Evolutionary conservation across 192 early-diverging fungal species (phyloP), one percentile per base, ranked within the genome.

Genomic region (Gryganskiella cystojenkinii): DNA sequence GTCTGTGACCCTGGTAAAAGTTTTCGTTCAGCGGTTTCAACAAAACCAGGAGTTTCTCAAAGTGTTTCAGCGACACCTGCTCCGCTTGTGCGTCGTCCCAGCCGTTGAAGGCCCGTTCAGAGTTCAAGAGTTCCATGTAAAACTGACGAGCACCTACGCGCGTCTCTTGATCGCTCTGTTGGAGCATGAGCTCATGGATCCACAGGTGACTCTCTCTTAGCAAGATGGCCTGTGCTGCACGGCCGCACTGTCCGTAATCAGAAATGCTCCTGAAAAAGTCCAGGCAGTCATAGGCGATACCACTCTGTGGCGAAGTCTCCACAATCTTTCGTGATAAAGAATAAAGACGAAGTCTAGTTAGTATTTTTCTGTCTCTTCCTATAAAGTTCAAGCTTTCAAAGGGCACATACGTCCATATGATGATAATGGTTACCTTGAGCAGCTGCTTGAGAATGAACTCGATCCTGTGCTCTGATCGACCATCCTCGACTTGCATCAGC

Each of bases 31-130:
- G 22, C 6, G 28, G 30, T 19, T 56, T 61, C 66, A 78, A 37
- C 19, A 78, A 15, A 17, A 69, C 57, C 50, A 78, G 43, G 0
- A 78, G 56, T 35, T 35, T 51, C 3, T 7, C 35, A 54, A 78
- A 78, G 43, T 78, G 74, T 22, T 56, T 51, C 0, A 30, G 37
- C 15, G 61, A 67, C 0, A 55, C 61, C 2, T 13, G 4, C 13
- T 60, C 67, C 11, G 74, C 65, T 24, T 69, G 30, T 13, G 62
- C 66, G 25, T 78, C 74, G 22, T 46, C 62, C 74, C 74, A 78
- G 8, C 55, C 74, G 40, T 78, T 78, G 61, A 78, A 78, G 20
- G 74, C 74, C 9, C 66, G 43, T 34, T 78, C 66, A n/a, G 74
- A 78, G 42, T 65, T 68, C 33, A 78, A 13, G n/a, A 78, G 56